A percentile compares a stretch with the other conserved stretches of the same genome.
These are phyloP conservation scores for Salvia miltiorrhiza DNA, from an alignment of 257 asterid genomes.

Conservation along the genomic window DNA sequence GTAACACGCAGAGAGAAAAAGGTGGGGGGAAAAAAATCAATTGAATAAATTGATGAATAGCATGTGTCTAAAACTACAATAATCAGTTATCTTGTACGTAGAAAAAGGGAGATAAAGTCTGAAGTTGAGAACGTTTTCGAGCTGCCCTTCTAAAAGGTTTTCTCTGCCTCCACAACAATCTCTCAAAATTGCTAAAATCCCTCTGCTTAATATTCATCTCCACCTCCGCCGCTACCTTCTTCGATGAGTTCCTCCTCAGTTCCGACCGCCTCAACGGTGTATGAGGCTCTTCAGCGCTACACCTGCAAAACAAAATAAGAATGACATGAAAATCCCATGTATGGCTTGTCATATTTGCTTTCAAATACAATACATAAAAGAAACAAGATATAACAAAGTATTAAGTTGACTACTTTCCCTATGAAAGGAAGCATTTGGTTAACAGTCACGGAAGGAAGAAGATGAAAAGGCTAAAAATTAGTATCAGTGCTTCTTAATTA, in stretches of 20 bases:
- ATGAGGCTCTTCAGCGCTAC: slow-evolving; percentile 64
- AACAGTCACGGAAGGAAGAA: too few relatives aligned
- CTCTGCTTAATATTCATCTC: slow-evolving; percentile 23
- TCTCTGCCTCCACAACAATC: slow-evolving; percentile 63
- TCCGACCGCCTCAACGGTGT: slow-evolving; percentile 71
- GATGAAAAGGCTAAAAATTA: too few relatives aligned
- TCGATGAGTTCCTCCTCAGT: slow-evolving; percentile 40
- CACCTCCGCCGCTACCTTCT: slow-evolving; percentile 18
- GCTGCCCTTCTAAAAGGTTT: slow-evolving; percentile 69
- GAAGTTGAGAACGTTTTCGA: slow-evolving; percentile 52
- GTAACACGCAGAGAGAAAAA: too few relatives aligned
- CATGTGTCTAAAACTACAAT: not conserved
- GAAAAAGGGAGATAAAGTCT: slow-evolving; percentile 60
- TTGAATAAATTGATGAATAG: slow-evolving; percentile 40
- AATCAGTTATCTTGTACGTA: slow-evolving; percentile 37
- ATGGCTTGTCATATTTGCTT: not conserved
- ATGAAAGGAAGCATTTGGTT: too few relatives aligned
- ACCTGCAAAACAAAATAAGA: slow-evolving; percentile 34
- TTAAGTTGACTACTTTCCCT: too few relatives aligned
- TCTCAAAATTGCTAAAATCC: slow-evolving; percentile 30
- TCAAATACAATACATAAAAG: not conserved
- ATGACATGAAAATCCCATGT: not conserved
- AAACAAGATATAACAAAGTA: not conserved
- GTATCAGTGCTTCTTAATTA: too few relatives aligned
- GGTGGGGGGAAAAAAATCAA: slow-evolving; percentile 31